Base-by-base conservation (phyloP, 139 green algal genomes). In the Desmodesmus armatus region DNA sequence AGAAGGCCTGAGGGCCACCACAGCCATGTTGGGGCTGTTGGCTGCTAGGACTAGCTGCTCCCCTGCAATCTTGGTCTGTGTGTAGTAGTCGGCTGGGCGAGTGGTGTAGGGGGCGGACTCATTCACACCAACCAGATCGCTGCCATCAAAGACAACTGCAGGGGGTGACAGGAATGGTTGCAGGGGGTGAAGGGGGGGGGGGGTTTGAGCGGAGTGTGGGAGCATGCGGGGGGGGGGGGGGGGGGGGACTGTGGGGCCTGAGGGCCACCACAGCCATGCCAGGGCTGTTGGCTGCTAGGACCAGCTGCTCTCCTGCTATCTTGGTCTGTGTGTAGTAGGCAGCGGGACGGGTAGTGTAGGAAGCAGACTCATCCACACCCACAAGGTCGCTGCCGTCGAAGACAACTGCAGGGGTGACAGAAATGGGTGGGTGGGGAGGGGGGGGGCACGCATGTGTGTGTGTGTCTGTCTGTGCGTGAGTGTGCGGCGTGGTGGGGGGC, bases 251-350 rank as follows among this genome's bases (percentile, higher is more conserved):
- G n/a, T n/a, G n/a, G 65, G 96, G 96, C 3, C 96, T 90, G 73
- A 98, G 88, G 5, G 96, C 93, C 2, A 88, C 85, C 0, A 93
- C 96, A 23, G 87, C 82, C 66, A 98, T 74, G 41, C 78, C 63
- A 40, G n/a, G 15, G 37, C 82, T 79, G 82, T 87, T 83, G 60
- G 82, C 82, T 11, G 80, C 88, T 71, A 98, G 91, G 17, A 97
- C 90, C 23, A 97, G 43, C 83, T 93, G 90, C 91, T 98, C 96
- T 13, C 87, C 94, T 3, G 82, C 41, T 29, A 94, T 89, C 29
- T 43, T 80, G 55, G 94, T 98, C 43, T 89, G 47, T 3, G 96
- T 97, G 91, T 98, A 98, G 87, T 94, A 96, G 82, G 98, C 96
- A 78, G 97, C 91, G 69, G 93, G 94, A 6, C 79, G 74, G 49